A percentile compares a stretch with the other conserved stretches of the same genome.
Evolutionary conservation across 1,284 basidiomycete species (phyloP).

Genomic region (Takashimella tepidaria): DNA sequence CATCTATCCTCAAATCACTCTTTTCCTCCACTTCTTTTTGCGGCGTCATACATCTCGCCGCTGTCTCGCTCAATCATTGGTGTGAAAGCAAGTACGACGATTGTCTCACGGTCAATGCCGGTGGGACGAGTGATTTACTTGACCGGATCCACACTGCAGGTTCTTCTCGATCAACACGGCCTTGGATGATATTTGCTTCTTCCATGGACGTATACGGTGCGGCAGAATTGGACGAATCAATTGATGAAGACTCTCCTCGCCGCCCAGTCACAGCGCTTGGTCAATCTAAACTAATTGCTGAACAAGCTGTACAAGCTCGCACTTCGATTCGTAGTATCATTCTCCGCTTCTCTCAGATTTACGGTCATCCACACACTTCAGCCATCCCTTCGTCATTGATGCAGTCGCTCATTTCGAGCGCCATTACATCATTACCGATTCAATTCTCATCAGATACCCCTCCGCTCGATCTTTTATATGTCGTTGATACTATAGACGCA

Average conservation of each 20-base stretch:
- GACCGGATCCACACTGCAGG: conserved; percentile 15
- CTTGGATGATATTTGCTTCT: conserved; percentile 40
- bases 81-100: conserved; percentile 34
- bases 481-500: conserved; percentile 37
- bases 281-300: conserved; percentile 34
- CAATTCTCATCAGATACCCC: conserved; percentile 37
- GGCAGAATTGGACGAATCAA: conserved; percentile 3
- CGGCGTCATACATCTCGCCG: conserved; percentile 44
- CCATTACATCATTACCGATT: conserved; percentile 37
- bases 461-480: conserved; percentile 36
- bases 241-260: conserved; percentile 18
- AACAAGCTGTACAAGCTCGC: conserved; percentile 17
- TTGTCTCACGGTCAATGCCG: conserved; percentile 36
- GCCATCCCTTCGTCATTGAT: conserved; percentile 37
- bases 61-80: conserved; percentile 36
- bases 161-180: conserved; percentile 13
- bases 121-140: conserved; percentile 31
- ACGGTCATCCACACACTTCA: conserved; percentile 29
- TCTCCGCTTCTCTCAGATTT: conserved; percentile 40
- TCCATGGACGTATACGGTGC: conserved; percentile 39
- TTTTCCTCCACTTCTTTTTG: conserved; percentile 22
- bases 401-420: conserved; percentile 33
- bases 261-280: conserved; percentile 29
- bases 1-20: conserved; percentile 15
- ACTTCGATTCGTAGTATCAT: conserved; percentile 16